These are phyloP conservation scores for Talaromyces albobiverticillius DNA, from an alignment of 2,329 filamentous ascomycete genomes.

Conservation along the genomic window DNA sequence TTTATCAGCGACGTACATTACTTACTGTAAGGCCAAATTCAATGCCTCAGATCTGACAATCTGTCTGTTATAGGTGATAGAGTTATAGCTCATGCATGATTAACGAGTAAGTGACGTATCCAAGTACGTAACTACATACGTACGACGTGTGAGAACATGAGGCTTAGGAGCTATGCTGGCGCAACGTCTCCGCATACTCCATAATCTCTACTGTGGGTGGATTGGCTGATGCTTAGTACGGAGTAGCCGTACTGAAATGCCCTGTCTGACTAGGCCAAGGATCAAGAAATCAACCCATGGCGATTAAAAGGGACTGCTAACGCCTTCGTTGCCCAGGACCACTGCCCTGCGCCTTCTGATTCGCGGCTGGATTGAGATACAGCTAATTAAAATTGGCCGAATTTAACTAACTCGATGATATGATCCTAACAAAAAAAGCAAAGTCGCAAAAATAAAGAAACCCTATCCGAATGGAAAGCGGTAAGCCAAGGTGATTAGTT, in stretches of 20 bases:
- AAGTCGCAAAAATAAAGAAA: not conserved
- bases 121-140: not conserved
- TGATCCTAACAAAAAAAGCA: not conserved
- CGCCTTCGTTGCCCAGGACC: conserved; percentile 2
- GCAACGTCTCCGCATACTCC: conserved; percentile 4
- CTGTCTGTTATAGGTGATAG: too few species aligned
- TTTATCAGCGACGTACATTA: too few species aligned
- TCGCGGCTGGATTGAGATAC: not conserved
- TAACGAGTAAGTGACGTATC: too few species aligned
- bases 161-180: not conserved
- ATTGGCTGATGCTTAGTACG: not conserved
- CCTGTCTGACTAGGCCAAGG: not conserved
- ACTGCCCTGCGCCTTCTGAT: not conserved
- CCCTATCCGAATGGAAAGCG: conserved; percentile 16
- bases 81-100: too few species aligned
- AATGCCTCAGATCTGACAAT: too few species aligned
- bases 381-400: not conserved
- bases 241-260: not conserved
- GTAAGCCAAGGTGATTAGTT: conserved; percentile 1
- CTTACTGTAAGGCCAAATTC: too few species aligned
- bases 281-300: not conserved
- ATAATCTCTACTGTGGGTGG: not conserved
- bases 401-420: not conserved
- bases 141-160: not conserved
- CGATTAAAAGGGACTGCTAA: conserved; percentile 1